Evolutionary conservation across 2,329 filamentous ascomycete genomes (phyloP), one percentile per base, ranked within the genome.

Genomic region (Ceratocystis eucalypticola): DNA sequence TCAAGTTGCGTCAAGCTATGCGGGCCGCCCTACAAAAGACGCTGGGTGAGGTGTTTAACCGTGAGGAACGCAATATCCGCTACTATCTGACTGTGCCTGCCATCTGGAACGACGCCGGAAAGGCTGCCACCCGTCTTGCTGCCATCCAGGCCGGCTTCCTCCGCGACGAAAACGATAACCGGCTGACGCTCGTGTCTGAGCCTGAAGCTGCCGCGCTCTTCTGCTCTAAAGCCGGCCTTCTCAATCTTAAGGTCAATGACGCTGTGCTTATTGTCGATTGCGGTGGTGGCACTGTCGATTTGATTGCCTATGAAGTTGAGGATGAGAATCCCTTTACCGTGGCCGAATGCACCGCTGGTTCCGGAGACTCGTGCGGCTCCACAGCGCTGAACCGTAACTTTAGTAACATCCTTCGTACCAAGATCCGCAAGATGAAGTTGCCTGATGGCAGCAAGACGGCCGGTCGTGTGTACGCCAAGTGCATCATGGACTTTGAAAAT

Each of bases 401-500:
- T 74, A 96, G 91, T 79, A 97, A 97, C 77, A 96, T 99, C 71
- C 80, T 97, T 63, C 88, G 94, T 65, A 95, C 93, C 69, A 97
- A 97, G 82, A 97, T 99, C 72, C 84, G 93, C 71, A 97, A 97
- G 81, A 97, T 97, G 94, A 97, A 97, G 78, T 82, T 99, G 59
- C 92, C 94, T 1, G 93, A 97, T 74, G 93, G 92, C 61, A 96
- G 93, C 71, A 95, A 93, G 78, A 97, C 91, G 2, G 93, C 94
- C n/a, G 93, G 93, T 55, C 91, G 93, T 76, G 94, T 99, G 65
- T 97, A 97, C 76, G 93, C 93, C 71, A 97, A 97, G 80, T 97
- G 93, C 76, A 97, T 99, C 77, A 97, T 97, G 93, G 94, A 99
- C 77, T 99, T 99, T 73, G 94, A 99, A 80, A 97, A 97, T 83